A percentile compares a stretch with the other conserved stretches of the same genome.
Conservation (phyloP, 2,329 filamentous ascomycete genomes). For the Waltergamsia citrina region DNA sequence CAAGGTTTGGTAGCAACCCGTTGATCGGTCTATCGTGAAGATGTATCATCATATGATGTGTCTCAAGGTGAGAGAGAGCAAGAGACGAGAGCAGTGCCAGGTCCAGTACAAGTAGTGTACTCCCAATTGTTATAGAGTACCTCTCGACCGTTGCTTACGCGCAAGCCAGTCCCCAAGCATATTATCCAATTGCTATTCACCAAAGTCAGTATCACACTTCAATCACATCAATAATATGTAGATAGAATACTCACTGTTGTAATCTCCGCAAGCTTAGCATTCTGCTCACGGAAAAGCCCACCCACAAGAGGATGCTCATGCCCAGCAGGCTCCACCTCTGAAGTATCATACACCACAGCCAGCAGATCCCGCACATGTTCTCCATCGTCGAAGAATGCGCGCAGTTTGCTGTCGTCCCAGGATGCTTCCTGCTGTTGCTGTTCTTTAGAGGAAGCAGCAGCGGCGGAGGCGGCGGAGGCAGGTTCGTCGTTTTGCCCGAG, state of each 20-base stretch:
- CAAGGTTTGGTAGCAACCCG: too few relatives aligned
- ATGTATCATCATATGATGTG: too few relatives aligned
- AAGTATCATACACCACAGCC: constrained; percentile 87
- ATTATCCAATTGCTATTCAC: constrained; percentile 63
- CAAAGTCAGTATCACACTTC: constrained; percentile 1
- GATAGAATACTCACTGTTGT: constrained; percentile 50
- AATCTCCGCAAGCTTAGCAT: constrained; percentile 77
- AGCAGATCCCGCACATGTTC: constrained; percentile 84
- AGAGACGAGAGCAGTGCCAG: too few relatives aligned
- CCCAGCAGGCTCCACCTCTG: constrained; percentile 66
- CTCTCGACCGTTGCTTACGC: constrained; percentile 54
- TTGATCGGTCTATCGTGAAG: too few relatives aligned
- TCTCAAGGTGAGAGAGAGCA: too few relatives aligned
- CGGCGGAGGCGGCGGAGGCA: constrained; percentile 9
- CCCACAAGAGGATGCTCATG: constrained; percentile 80
- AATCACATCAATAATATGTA: neutral
- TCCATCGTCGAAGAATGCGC: constrained; percentile 84
- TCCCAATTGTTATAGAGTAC: constrained; percentile 12
- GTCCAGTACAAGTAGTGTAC: too few relatives aligned
- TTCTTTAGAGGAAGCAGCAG: neutral
- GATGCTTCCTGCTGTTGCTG: constrained; percentile 27
- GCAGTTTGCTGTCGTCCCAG: constrained; percentile 82
- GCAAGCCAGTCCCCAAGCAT: constrained; percentile 78
- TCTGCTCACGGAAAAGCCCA: constrained; percentile 77
- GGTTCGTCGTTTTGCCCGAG: constrained; percentile 37